Conservation (phyloP, 2,329 filamentous ascomycete genomes). For the Colletotrichum horii region DNA sequence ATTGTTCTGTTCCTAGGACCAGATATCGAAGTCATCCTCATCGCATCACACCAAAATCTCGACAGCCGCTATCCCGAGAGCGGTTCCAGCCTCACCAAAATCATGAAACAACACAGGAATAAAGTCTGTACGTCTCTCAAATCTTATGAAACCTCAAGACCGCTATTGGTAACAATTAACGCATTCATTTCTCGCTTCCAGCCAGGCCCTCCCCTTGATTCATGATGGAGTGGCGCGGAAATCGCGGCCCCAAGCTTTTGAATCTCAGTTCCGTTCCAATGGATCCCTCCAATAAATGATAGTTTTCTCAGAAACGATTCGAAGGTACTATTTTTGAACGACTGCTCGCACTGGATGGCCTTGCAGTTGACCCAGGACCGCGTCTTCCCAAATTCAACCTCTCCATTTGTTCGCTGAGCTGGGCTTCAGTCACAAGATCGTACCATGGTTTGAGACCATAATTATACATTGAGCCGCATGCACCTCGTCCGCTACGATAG, state of each 20-base stretch:
- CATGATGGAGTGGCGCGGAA: background rate
- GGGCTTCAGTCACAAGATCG: background rate
- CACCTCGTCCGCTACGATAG: background rate
- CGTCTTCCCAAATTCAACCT: background rate
- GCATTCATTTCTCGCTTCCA: background rate
- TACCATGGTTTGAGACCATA: background rate
- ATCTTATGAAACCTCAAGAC: background rate
- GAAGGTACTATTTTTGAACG: background rate
- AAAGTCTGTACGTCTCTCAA: background rate
- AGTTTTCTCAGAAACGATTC: background rate
- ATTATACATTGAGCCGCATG: background rate
- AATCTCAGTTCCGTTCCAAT: background rate
- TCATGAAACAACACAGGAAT: fast-evolving
- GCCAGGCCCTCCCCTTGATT: background rate
- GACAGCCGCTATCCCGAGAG: background rate
- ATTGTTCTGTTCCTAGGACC: background rate
- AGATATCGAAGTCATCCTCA: background rate
- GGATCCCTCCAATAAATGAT: background rate
- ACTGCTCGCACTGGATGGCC: background rate
- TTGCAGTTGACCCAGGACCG: fast-evolving
- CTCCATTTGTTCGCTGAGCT: background rate
- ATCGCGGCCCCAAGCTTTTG: background rate
- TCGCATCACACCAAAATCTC: background rate
- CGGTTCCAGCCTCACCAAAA: background rate
- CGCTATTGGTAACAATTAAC: background rate